Conservation (phyloP, 2,329 filamentous ascomycete genomes). For the Botrytis byssoidea region DNA sequence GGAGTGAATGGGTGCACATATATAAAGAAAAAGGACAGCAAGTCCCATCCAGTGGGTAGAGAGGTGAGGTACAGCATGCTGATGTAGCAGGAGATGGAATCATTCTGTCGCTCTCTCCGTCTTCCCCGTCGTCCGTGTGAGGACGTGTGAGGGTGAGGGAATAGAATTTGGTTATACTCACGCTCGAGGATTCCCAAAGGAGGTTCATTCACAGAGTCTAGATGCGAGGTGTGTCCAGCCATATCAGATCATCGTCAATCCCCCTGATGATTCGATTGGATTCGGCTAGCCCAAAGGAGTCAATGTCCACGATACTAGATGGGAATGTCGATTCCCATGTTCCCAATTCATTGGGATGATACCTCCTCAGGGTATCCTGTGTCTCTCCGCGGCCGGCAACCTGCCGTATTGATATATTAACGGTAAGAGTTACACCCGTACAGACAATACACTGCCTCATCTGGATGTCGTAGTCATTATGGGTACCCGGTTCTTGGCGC, state of each 20-base stretch:
- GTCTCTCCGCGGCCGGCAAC: conserved; percentile 9
- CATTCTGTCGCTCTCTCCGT: conserved; percentile 11
- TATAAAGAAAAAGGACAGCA: conserved; percentile 17
- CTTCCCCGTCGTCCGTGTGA: neutral
- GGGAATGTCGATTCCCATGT: conserved; percentile 4
- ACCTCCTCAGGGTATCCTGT: conserved; percentile 14
- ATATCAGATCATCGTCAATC: neutral
- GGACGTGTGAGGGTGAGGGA: neutral
- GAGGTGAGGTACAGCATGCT: conserved; percentile 9
- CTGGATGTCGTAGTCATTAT: conserved; percentile 17
- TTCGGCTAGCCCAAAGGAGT: neutral
- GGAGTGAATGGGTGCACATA: conserved; percentile 16
- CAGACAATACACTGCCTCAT: conserved; percentile 3
- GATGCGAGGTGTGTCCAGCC: neutral
- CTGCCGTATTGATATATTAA: conserved; percentile 21
- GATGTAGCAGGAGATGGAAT: conserved; percentile 11
- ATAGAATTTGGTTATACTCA: neutral
- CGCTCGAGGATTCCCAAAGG: neutral
- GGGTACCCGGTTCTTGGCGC: conserved; percentile 21
- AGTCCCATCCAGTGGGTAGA: conserved; percentile 20
- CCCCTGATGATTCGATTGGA: neutral
- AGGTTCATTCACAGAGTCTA: neutral
- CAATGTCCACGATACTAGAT: neutral
- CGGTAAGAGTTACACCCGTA: conserved; percentile 21
- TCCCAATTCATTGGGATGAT: neutral